A percentile compares a stretch with the other conserved stretches of the same genome.
Conservation (phyloP, 371 early-diverging fungal species). For the Lichtheimia hyalospora region DNA sequence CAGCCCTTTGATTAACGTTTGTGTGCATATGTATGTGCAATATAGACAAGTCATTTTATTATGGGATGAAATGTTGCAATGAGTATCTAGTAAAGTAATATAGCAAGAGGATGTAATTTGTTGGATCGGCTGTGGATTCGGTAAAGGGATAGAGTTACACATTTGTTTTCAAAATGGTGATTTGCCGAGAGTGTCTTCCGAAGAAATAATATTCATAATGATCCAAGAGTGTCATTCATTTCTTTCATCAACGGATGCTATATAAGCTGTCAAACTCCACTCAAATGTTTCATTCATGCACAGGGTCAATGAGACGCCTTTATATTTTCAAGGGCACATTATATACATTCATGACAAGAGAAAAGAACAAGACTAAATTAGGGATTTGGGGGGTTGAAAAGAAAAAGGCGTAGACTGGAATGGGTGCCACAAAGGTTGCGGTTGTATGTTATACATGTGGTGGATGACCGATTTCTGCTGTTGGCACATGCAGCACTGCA, state of each 20-base stretch:
- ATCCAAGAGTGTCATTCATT: not conserved
- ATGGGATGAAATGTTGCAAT: not conserved
- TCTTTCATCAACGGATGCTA: not conserved
- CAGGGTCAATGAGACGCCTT: too few relatives aligned
- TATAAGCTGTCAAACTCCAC: not conserved
- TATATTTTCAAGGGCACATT: too few relatives aligned
- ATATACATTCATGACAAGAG: too few relatives aligned
- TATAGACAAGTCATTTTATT: too few relatives aligned
- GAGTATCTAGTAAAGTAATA: too few relatives aligned
- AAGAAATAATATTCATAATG: not conserved
- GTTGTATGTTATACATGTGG: too few relatives aligned
- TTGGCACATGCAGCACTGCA: slow-evolving; percentile 11
- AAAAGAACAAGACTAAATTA: not conserved
- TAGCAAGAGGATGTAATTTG: not conserved
- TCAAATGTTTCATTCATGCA: too few relatives aligned
- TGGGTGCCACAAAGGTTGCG: slow-evolving; percentile 11
- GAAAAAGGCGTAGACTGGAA: not conserved
- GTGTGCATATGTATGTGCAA: too few relatives aligned
- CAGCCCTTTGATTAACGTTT: too few relatives aligned
- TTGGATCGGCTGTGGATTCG: not conserved
- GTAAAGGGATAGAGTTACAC: not conserved
- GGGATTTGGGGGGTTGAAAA: not conserved
- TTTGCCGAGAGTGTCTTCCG: slow-evolving; percentile 4
- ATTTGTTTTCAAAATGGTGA: not conserved
- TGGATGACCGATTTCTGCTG: too few relatives aligned